Percentiles rank a stretch among this genome's conserved stretches.
phyloP scores from a whole-genome alignment of 2,329 filamentous ascomycete genomes.

The Ascosphaera aggregata region DNA sequence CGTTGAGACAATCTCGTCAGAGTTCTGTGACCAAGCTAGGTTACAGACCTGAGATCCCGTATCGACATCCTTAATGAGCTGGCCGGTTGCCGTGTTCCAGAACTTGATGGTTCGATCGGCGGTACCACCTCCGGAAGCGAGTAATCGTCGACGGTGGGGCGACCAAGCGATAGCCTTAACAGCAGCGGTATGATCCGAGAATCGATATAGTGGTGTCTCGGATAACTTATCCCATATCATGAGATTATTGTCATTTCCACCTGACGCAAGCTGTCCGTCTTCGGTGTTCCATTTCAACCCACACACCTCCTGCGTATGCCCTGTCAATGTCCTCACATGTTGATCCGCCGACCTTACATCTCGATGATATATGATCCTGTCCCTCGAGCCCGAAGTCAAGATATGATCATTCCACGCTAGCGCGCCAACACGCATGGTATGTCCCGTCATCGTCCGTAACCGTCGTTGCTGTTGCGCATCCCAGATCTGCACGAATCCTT shows the following conservation, averaged over 20 bases:
- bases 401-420: conserved; percentile 99
- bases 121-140: conserved; percentile 86
- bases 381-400: conserved; percentile 82
- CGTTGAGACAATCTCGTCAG: conserved; percentile 94
- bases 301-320: conserved; percentile 93
- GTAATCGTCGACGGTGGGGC: conserved; percentile 93
- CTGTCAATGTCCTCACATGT: conserved; percentile 93
- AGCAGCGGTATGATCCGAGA: conserved; percentile 97
- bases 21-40: conserved; percentile 85
- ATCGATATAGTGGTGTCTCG: conserved; percentile 88
- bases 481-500: conserved; percentile 97
- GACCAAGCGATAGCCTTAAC: conserved; percentile 98
- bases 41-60: conserved; percentile 95
- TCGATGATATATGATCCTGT: conserved; percentile 92
- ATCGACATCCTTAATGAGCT: conserved; percentile 96
- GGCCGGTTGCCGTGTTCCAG: conserved; percentile 97
- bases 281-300: conserved; percentile 95
- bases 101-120: conserved; percentile 98
- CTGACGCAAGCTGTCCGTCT: conserved; percentile 87
- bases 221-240: conserved; percentile 98
- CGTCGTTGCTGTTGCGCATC: conserved; percentile 88
- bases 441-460: conserved; percentile 95
- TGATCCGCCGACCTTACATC: conserved; percentile 94
- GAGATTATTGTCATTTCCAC: conserved; percentile 96
- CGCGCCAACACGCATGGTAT: conserved; percentile 87